Evolutionary conservation across 2,329 filamentous ascomycete genomes (phyloP).

Genomic region (Fusarium sp.): DNA sequence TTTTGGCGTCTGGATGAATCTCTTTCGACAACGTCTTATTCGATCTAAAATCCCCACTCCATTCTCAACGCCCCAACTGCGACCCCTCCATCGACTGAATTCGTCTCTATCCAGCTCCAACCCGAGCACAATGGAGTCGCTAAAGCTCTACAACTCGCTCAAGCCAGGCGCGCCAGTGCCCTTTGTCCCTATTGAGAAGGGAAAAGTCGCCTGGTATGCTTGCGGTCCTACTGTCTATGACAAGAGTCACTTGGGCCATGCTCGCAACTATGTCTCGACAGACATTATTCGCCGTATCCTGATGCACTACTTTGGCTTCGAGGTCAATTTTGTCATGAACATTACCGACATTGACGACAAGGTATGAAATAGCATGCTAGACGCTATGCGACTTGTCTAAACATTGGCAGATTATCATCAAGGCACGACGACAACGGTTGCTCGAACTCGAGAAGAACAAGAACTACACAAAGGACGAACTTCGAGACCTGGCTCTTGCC

Average conservation of each 20-base stretch:
- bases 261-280: slow-evolving; percentile 89
- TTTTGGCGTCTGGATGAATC: slow-evolving; percentile 50
- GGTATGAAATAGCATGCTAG: slow-evolving; percentile 51
- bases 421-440: slow-evolving; percentile 80
- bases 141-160: slow-evolving; percentile 85
- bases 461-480: slow-evolving; percentile 59
- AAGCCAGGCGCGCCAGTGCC: slow-evolving; percentile 76
- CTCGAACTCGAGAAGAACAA: slow-evolving; percentile 84
- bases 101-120: slow-evolving; percentile 44
- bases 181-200: slow-evolving; percentile 77
- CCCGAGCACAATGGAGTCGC: slow-evolving; percentile 59
- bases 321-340: slow-evolving; percentile 92
- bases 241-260: slow-evolving; percentile 84
- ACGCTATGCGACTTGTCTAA: slow-evolving; percentile 28
- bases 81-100: slow-evolving; percentile 48
- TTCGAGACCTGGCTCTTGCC: slow-evolving; percentile 59
- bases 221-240: slow-evolving; percentile 91
- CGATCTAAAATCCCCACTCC: slow-evolving; percentile 43
- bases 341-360: slow-evolving; percentile 88
- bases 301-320: slow-evolving; percentile 83
- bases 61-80: slow-evolving; percentile 38
- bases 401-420: slow-evolving; percentile 64
- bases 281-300: slow-evolving; percentile 89
- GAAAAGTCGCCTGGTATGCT: slow-evolving; percentile 85
- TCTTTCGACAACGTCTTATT: slow-evolving; percentile 47